A percentile compares a stretch with the other conserved stretches of the same genome.
phyloP scores from a whole-genome alignment of 345 rosid genomes.

The Brassica carinata region DNA sequence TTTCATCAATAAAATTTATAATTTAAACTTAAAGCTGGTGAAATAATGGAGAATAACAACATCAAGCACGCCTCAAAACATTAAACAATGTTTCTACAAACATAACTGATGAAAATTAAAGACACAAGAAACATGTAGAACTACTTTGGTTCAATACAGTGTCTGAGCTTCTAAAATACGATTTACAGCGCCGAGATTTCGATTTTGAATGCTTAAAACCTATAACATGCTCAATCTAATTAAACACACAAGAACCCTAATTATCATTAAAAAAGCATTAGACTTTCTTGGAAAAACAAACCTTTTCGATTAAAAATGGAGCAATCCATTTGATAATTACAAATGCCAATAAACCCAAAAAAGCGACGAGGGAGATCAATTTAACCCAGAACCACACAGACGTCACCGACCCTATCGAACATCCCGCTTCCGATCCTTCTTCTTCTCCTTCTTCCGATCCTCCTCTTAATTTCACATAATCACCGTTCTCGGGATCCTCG shows the following conservation, averaged over 20 bases:
- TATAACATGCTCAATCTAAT: neutral
- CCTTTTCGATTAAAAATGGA: constrained; percentile 92
- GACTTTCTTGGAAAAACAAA: constrained; percentile 28
- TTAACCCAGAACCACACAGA: constrained; percentile 75
- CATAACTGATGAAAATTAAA: neutral
- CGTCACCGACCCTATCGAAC: constrained; percentile 54
- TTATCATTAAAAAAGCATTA: neutral
- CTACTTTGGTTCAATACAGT: too few species aligned
- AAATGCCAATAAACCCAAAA: constrained; percentile 62
- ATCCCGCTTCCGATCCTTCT: constrained; percentile 20
- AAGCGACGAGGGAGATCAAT: constrained; percentile 49
- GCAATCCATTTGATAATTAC: constrained; percentile 85
- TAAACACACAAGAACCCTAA: constrained; percentile 17
- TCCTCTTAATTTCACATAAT: constrained; percentile 52
- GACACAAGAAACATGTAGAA: too few species aligned
- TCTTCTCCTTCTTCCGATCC: constrained; percentile 43
- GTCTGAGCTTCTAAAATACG: too few species aligned
- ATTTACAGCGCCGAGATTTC: too few species aligned
- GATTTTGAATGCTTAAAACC: neutral
- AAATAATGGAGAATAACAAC: too few species aligned
- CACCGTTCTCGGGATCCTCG: constrained; percentile 48
- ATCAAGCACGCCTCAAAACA: neutral
- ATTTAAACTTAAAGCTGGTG: too few species aligned
- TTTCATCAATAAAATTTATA: neutral
- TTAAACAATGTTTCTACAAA: neutral